Percentiles rank a stretch among this genome's conserved stretches.
Conservation (phyloP, 805 yeast genomes). For the Vanderwaltozyma yarrowii region DNA sequence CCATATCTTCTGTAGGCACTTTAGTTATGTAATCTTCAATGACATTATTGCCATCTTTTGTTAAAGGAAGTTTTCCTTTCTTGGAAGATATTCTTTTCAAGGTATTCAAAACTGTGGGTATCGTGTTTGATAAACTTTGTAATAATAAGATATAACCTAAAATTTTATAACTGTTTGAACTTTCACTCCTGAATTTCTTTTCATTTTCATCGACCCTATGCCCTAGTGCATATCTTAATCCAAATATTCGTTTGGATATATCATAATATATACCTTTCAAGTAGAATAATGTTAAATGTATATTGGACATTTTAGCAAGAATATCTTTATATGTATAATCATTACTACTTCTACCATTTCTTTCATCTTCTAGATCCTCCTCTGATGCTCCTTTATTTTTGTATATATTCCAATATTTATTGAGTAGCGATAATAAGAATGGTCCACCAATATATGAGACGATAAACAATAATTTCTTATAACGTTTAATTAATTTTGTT, state of each 20-base stretch:
- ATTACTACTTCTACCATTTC: not conserved
- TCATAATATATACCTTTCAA: constrained; percentile 75
- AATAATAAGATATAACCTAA: constrained; percentile 54
- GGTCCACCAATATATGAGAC: constrained; percentile 56
- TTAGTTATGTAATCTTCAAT: not conserved
- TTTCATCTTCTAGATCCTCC: not conserved
- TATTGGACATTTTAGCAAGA: constrained; percentile 44
- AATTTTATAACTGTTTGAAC: constrained; percentile 51
- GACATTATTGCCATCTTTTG: not conserved
- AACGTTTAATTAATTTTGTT: constrained; percentile 34
- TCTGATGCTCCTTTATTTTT: not conserved
- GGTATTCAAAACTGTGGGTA: not conserved
- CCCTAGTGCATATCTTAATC: constrained; percentile 69
- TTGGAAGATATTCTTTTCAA: not conserved
- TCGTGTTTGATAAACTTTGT: constrained; percentile 39
- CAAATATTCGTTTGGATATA: constrained; percentile 64
- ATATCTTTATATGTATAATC: constrained; percentile 28
- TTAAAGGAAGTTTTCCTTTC: not conserved
- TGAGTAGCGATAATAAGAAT: constrained; percentile 32
- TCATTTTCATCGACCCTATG: constrained; percentile 39
- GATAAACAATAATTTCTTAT: constrained; percentile 48
- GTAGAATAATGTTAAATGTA: constrained; percentile 77
- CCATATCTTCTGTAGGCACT: constrained; percentile 8
- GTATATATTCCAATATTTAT: constrained; percentile 8
- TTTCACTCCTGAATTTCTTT: constrained; percentile 25